These are phyloP conservation scores for Suillus bovinus DNA, from an alignment of 768 basidiomycete genomes.

Conservation along the genomic window DNA sequence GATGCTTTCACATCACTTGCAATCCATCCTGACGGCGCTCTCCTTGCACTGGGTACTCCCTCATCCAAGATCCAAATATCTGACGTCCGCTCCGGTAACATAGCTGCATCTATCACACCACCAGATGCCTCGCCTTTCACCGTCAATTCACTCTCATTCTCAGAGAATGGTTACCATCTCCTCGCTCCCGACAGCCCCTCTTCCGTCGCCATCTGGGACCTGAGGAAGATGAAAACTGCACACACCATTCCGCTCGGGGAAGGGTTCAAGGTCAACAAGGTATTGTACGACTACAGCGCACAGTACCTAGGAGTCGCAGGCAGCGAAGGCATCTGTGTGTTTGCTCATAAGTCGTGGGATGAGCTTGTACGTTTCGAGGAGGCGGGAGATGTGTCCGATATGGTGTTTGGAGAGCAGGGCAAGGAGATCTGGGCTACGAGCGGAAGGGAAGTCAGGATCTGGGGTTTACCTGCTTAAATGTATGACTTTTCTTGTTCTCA, in stretches of 20 bases:
- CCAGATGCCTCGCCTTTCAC: conserved; percentile 67
- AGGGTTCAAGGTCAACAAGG: conserved; percentile 78
- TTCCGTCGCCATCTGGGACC: conserved; percentile 90
- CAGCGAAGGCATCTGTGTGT: conserved; percentile 76
- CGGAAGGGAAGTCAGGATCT: conserved; percentile 82
- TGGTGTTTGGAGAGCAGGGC: conserved; percentile 71
- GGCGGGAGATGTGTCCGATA: conserved; percentile 71
- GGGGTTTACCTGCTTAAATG: conserved; percentile 52
- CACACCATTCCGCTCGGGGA: conserved; percentile 73
- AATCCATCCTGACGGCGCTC: conserved; percentile 90
- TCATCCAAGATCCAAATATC: conserved; percentile 84
- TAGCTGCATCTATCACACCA: conserved; percentile 75
- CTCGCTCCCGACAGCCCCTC: conserved; percentile 71
- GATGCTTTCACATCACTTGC: conserved; percentile 80
- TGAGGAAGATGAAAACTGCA: conserved; percentile 76
- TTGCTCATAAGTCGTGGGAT: conserved; percentile 93
- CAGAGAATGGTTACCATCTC: conserved; percentile 97
- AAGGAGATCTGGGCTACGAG: conserved; percentile 85
- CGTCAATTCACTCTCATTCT: conserved; percentile 84
- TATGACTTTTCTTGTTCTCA: too few species aligned
- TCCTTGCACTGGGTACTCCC: conserved; percentile 84
- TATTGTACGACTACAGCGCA: conserved; percentile 82
- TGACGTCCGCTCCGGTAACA: conserved; percentile 76
- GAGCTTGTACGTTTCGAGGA: conserved; percentile 82
- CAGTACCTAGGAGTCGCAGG: conserved; percentile 87